These are phyloP conservation scores for Alternaria arborescens DNA, from an alignment of 2,329 filamentous ascomycete species.

Conservation along the genomic window DNA sequence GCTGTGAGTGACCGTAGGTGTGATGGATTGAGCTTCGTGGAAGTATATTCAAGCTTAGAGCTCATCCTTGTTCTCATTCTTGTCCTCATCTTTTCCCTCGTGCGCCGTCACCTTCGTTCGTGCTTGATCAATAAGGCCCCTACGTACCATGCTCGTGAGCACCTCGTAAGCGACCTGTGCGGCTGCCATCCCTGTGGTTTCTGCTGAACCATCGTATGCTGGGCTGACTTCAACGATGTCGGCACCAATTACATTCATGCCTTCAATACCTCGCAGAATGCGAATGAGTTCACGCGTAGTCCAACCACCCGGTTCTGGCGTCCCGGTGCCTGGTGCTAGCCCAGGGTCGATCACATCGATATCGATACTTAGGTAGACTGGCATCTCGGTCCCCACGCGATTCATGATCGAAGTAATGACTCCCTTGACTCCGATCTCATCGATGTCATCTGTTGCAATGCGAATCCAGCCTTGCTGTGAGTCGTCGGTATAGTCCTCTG, in stretches of 20 bases:
- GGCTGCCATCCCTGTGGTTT: constrained; percentile 82
- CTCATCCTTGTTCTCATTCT: constrained; percentile 31
- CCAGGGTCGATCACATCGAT: constrained; percentile 83
- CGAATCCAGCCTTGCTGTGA: constrained; percentile 78
- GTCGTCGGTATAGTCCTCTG: constrained; percentile 76
- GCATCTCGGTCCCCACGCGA: constrained; percentile 75
- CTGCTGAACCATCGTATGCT: constrained; percentile 80
- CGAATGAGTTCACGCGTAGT: constrained; percentile 86
- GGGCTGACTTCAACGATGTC: constrained; percentile 91
- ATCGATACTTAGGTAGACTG: constrained; percentile 82
- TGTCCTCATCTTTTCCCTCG: constrained; percentile 37
- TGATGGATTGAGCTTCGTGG: neutral
- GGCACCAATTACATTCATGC: constrained; percentile 83
- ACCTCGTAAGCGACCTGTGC: constrained; percentile 88
- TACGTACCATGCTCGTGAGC: constrained; percentile 77
- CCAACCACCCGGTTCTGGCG: constrained; percentile 91
- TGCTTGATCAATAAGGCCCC: constrained; percentile 55
- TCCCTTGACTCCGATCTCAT: constrained; percentile 77
- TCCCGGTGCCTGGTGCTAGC: constrained; percentile 80
- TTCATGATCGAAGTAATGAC: constrained; percentile 75
- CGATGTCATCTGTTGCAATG: constrained; percentile 85
- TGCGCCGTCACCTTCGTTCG: constrained; percentile 30
- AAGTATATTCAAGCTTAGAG: constrained; percentile 19
- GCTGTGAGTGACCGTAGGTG: neutral
- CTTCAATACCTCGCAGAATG: constrained; percentile 82